A percentile compares a stretch with the other conserved stretches of the same genome.
Conservation (phyloP, 2,329 filamentous ascomycete species). For the Ascochyta viciae-villosae region DNA sequence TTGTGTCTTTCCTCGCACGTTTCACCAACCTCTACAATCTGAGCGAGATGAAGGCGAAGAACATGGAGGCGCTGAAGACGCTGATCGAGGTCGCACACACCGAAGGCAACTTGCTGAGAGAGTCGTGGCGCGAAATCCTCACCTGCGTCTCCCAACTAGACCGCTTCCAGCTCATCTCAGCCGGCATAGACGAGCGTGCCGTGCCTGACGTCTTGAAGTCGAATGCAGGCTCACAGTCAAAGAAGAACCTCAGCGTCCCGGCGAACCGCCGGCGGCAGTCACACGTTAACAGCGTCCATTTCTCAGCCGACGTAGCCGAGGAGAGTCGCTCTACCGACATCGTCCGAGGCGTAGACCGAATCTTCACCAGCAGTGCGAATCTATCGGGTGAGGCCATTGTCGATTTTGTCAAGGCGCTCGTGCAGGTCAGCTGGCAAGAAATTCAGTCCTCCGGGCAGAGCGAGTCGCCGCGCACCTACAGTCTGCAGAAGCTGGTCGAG, state of each 20-base stretch:
- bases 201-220: constrained; percentile 87
- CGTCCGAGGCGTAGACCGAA: constrained; percentile 89
- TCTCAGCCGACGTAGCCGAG: constrained; percentile 82
- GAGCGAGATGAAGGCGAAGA: constrained; percentile 93
- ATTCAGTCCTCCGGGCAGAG: constrained; percentile 97
- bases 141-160: constrained; percentile 97
- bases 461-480: constrained; percentile 95
- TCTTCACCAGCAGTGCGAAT: constrained; percentile 95
- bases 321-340: constrained; percentile 94
- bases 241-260: constrained; percentile 71
- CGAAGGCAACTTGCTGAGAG: constrained; percentile 86
- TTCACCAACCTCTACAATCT: constrained; percentile 96
- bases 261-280: constrained; percentile 59
- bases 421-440: constrained; percentile 98
- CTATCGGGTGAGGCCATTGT: constrained; percentile 94
- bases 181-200: constrained; percentile 89
- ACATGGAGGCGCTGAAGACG: constrained; percentile 91
- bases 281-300: constrained; percentile 54
- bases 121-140: constrained; percentile 94
- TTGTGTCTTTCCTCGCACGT: constrained; percentile 89
- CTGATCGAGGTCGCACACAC: constrained; percentile 90
- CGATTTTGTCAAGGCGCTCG: constrained; percentile 89
- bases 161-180: constrained; percentile 90
- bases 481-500: constrained; percentile 95
- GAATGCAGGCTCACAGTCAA: constrained; percentile 68